Conservation (phyloP, 108 stramenopile genomes). For the Pseudonitzschia multistriata region DNA sequence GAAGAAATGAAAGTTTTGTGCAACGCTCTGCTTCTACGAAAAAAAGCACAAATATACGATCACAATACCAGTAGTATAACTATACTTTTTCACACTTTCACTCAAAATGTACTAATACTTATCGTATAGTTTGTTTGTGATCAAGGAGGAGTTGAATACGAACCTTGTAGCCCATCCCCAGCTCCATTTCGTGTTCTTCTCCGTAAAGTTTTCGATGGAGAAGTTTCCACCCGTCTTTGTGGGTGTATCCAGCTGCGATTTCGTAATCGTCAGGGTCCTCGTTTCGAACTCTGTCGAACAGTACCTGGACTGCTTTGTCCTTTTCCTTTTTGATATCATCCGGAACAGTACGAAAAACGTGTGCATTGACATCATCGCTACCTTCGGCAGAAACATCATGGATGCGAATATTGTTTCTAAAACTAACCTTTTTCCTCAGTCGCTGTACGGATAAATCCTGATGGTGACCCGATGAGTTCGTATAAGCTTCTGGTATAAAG, state of each 20-base stretch:
- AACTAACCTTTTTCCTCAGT: background rate
- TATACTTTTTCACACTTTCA: too few species aligned
- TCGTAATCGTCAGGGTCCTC: background rate
- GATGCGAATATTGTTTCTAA: background rate
- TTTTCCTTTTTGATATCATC: background rate
- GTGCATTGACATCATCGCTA: background rate
- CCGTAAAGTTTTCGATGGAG: constrained; percentile 29
- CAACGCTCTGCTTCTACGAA: too few species aligned
- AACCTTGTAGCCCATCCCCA: constrained; percentile 38
- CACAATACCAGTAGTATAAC: too few species aligned
- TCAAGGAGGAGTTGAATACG: constrained; percentile 38
- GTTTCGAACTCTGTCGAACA: background rate
- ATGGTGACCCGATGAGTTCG: background rate
- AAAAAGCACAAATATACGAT: too few species aligned
- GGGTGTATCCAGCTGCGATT: background rate
- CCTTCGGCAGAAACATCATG: background rate
- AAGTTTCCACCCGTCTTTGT: constrained; percentile 42
- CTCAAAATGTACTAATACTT: background rate
- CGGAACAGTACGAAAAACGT: background rate
- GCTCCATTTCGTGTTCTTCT: constrained; percentile 42
- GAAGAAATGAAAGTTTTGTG: too few species aligned
- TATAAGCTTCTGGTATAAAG: background rate
- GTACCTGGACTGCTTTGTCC: background rate
- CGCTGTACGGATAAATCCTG: background rate
- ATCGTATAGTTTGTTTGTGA: background rate